A percentile compares a stretch with the other conserved stretches of the same genome.
phyloP scores from a whole-genome alignment of 2,329 filamentous ascomycete genomes.

The Xylogone sp. region DNA sequence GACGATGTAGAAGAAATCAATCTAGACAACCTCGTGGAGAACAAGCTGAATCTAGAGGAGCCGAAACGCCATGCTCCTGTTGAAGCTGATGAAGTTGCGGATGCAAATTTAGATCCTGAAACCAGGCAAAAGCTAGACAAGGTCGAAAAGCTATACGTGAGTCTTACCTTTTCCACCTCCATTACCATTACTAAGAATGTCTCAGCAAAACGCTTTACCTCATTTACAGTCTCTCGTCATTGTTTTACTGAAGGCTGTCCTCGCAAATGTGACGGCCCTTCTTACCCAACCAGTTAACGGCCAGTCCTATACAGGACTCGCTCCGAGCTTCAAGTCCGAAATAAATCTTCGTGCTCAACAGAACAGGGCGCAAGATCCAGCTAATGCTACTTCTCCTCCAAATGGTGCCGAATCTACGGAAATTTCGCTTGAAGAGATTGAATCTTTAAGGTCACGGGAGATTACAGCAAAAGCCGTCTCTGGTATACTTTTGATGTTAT shows the following conservation, averaged over 20 bases:
- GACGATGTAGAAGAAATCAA: constrained; percentile 37
- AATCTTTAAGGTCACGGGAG: constrained; percentile 77
- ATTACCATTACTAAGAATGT: constrained; percentile 25
- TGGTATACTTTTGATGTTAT: constrained; percentile 77
- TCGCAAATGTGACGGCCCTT: constrained; percentile 84
- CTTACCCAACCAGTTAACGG: constrained; percentile 52
- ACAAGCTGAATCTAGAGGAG: constrained; percentile 36
- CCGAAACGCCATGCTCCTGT: constrained; percentile 33
- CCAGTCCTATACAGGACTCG: constrained; percentile 16
- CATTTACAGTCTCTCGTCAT: constrained; percentile 91
- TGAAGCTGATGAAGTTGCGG: constrained; percentile 49
- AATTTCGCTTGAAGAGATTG: constrained; percentile 68
- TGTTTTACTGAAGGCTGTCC: constrained; percentile 82
- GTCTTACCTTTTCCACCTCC: constrained; percentile 30
- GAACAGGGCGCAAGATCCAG: constrained; percentile 23
- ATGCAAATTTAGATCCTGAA: constrained; percentile 45
- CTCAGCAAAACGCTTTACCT: constrained; percentile 69
- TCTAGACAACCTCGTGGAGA: constrained; percentile 37
- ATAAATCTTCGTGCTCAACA: constrained; percentile 22
- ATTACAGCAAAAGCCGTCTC: constrained; percentile 89
- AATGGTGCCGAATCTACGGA: constrained; percentile 33
- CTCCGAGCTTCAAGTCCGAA: constrained; percentile 21
- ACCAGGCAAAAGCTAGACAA: constrained; percentile 63
- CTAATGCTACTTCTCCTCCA: constrained; percentile 19
- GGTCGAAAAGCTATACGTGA: constrained; percentile 82